Percentiles rank a stretch among this genome's conserved stretches.
These are phyloP conservation scores for Botrytis paeoniae DNA, from an alignment of 2,329 filamentous ascomycete genomes.

Conservation along the genomic window DNA sequence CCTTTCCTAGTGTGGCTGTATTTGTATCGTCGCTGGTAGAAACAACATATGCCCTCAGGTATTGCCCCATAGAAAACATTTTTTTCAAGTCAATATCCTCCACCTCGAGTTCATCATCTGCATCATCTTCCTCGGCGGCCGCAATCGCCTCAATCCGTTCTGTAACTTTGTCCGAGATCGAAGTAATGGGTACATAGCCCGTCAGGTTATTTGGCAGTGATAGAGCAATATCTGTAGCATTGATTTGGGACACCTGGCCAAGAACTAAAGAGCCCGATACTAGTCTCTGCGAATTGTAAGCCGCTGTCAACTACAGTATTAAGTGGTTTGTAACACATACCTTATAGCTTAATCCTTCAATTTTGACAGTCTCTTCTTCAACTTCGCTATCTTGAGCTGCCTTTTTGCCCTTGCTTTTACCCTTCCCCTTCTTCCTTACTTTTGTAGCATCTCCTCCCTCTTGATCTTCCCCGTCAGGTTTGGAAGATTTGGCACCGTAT, in stretches of 20 bases:
- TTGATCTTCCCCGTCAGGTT: slow-evolving; percentile 37
- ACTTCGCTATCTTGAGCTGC: slow-evolving; percentile 48
- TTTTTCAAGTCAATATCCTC: slow-evolving; percentile 67
- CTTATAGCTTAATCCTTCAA: slow-evolving; percentile 88
- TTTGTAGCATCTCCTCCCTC: slow-evolving; percentile 33
- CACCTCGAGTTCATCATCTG: slow-evolving; percentile 51
- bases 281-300: slow-evolving; percentile 61
- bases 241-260: slow-evolving; percentile 81
- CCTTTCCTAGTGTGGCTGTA: slow-evolving; percentile 44
- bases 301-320: not conserved
- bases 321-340: slow-evolving; percentile 45
- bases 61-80: slow-evolving; percentile 82
- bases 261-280: slow-evolving; percentile 83
- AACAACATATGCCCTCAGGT: slow-evolving; percentile 77
- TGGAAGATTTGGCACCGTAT: slow-evolving; percentile 52
- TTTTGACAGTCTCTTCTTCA: slow-evolving; percentile 58
- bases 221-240: slow-evolving; percentile 72
- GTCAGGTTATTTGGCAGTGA: slow-evolving; percentile 89
- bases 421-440: slow-evolving; percentile 46
- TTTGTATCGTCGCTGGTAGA: slow-evolving; percentile 69
- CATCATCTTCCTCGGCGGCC: slow-evolving; percentile 57
- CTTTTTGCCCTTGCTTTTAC: slow-evolving; percentile 52
- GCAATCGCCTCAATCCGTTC: slow-evolving; percentile 68
- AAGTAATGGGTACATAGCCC: slow-evolving; percentile 86
- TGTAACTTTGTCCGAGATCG: slow-evolving; percentile 79